phyloP scores from a whole-genome alignment of 1,284 basidiomycete species.

The Tilletiaria anomala region DNA sequence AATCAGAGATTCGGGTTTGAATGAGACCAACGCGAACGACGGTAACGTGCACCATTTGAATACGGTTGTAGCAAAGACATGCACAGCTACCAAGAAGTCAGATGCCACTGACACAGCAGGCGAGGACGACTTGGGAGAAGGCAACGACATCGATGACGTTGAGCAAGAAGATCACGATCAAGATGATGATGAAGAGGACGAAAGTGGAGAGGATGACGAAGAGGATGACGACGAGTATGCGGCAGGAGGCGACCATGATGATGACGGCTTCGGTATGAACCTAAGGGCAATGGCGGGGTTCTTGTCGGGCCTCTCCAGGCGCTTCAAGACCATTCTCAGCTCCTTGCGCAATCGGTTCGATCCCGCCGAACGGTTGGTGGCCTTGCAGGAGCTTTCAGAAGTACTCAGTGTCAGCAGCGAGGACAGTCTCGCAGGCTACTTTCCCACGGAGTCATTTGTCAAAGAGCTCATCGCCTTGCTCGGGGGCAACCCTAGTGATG shows the following conservation, averaged over 20 bases:
- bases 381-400: conserved; percentile 87
- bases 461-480: conserved; percentile 83
- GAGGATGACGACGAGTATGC: conserved; percentile 12
- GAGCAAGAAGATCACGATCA: conserved; percentile 11
- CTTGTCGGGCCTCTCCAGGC: conserved; percentile 20
- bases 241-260: conserved; percentile 9
- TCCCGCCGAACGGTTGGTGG: conserved; percentile 61
- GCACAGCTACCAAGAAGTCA: no score
- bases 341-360: conserved; percentile 21
- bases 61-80: no score
- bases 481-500: conserved; percentile 47
- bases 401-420: conserved; percentile 90
- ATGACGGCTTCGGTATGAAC: conserved; percentile 17
- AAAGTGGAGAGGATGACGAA: conserved; percentile 9
- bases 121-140: conserved; percentile 8
- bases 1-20: no score
- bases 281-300: conserved; percentile 30
- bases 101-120: no score
- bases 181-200: conserved; percentile 14
- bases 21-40: no score
- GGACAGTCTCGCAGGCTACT: conserved; percentile 85
- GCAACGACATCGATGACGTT: conserved; percentile 6
- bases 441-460: conserved; percentile 81
- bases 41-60: no score
- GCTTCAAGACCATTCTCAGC: conserved; percentile 23